A percentile compares a stretch with the other conserved stretches of the same genome.
phyloP scores from a whole-genome alignment of 371 early-diverging fungal species.

The Mortierella sp. region DNA sequence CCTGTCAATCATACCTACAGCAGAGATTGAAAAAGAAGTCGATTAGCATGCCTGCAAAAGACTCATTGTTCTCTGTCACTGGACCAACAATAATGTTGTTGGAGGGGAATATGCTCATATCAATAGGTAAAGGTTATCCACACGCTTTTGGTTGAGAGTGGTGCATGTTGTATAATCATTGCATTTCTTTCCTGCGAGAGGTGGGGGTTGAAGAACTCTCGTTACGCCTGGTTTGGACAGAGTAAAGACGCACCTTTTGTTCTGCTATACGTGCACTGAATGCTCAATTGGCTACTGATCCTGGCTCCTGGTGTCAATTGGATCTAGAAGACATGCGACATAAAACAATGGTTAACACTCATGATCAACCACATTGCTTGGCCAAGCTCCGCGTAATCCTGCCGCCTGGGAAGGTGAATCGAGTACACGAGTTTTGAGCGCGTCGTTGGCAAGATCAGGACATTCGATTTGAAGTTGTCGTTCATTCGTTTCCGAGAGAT shows the following conservation, averaged over 20 bases:
- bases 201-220: too few relatives aligned
- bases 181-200: slow-evolving; percentile 7
- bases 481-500: slow-evolving; percentile 56
- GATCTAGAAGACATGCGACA: too few relatives aligned
- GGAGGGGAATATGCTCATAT: slow-evolving; percentile 38
- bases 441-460: slow-evolving; percentile 36
- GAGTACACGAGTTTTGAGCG: background rate
- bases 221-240: too few relatives aligned
- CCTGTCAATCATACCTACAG: too few relatives aligned
- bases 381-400: too few relatives aligned
- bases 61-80: background rate
- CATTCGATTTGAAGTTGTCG: slow-evolving; percentile 50
- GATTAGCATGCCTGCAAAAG: slow-evolving; percentile 29
- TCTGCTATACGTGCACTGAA: too few relatives aligned
- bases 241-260: too few relatives aligned
- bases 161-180: slow-evolving; percentile 55
- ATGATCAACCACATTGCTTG: too few relatives aligned
- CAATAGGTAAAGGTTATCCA: slow-evolving; percentile 53
- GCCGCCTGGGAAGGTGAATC: background rate
- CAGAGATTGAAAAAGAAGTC: background rate
- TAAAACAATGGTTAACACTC: too few relatives aligned
- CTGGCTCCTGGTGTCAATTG: too few relatives aligned
- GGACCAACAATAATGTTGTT: background rate
- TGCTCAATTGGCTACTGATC: too few relatives aligned
- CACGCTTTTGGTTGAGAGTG: slow-evolving; percentile 57